Evolutionary conservation across 352 stramenopile species (phyloP).

Genomic region (Thraustochytrium sp.): DNA sequence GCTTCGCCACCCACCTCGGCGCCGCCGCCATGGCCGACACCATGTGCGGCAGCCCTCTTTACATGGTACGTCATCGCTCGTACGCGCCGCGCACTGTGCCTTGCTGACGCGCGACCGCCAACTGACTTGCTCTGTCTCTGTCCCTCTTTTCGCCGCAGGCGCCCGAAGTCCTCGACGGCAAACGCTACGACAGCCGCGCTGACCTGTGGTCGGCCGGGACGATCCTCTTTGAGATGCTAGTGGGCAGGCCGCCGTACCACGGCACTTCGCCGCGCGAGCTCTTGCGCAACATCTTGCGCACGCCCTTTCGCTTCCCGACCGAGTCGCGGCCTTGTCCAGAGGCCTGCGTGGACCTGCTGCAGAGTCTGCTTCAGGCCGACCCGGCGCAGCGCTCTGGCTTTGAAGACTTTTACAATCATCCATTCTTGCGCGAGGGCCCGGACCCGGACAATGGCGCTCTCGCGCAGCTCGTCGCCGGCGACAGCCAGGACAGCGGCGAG

Average conservation of each 20-base stretch:
- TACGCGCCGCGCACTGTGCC: too few species aligned
- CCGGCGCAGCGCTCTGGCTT: slow-evolving; percentile 3
- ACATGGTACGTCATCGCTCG: slow-evolving; percentile 80
- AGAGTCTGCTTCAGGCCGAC: not conserved
- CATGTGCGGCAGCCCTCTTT: slow-evolving; percentile 87
- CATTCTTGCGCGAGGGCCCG: not conserved
- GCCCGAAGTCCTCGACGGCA: slow-evolving; percentile 71
- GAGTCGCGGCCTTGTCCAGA: not conserved
- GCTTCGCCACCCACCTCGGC: slow-evolving; percentile 87
- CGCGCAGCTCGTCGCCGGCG: not conserved
- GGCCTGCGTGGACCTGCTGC: not conserved
- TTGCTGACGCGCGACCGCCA: too few species aligned
- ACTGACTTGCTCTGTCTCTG: too few species aligned
- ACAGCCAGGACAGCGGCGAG: not conserved
- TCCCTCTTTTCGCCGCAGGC: slow-evolving; percentile 49
- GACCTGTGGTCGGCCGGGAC: slow-evolving; percentile 76
- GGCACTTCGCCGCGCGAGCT: slow-evolving; percentile 12
- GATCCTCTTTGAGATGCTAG: slow-evolving; percentile 70
- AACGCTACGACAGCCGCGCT: slow-evolving; percentile 70
- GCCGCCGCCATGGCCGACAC: slow-evolving; percentile 85
- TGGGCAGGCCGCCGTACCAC: not conserved
- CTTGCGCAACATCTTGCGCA: slow-evolving; percentile 8
- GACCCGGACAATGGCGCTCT: not conserved
- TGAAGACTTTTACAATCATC: slow-evolving; percentile 30
- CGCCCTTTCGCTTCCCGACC: not conserved